Percentiles rank a stretch among this genome's conserved stretches.
Evolutionary conservation across 2,329 filamentous ascomycete genomes (phyloP).

Genomic region (Didymella pomorum): DNA sequence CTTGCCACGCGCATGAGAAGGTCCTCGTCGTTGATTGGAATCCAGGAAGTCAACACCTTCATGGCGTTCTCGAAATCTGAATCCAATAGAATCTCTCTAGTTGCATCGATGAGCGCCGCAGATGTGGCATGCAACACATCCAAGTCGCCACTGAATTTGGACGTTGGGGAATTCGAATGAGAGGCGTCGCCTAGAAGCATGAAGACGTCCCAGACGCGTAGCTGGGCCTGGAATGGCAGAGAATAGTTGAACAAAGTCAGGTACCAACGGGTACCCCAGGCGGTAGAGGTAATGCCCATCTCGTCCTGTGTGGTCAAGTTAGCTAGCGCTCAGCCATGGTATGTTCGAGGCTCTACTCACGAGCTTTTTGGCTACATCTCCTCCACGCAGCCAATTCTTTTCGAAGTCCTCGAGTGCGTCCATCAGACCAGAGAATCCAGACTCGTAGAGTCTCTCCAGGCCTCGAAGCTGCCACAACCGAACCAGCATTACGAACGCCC

Average conservation of each 20-base stretch:
- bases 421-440: conserved; percentile 87
- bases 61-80: conserved; percentile 98
- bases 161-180: conserved; percentile 53
- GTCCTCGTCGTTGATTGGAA: conserved; percentile 93
- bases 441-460: conserved; percentile 81
- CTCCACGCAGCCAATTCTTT: conserved; percentile 77
- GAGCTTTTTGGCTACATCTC: conserved; percentile 81
- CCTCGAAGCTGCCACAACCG: conserved; percentile 90
- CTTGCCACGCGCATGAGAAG: conserved; percentile 88
- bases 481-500: conserved; percentile 95
- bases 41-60: conserved; percentile 94
- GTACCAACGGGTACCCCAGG: conserved; percentile 98
- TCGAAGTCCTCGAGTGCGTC: conserved; percentile 85
- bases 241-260: conserved; percentile 97
- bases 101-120: conserved; percentile 88
- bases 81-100: conserved; percentile 85
- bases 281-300: conserved; percentile 81
- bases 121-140: conserved; percentile 90
- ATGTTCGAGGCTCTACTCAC: conserved; percentile 59
- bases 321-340: conserved; percentile 24
- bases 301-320: conserved; percentile 63
- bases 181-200: conserved; percentile 83
- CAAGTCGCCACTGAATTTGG: conserved; percentile 67
- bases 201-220: conserved; percentile 97
- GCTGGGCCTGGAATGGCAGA: conserved; percentile 90